Evolutionary conservation across 345 rosid genomes (phyloP), one percentile per base, ranked within the genome.

Genomic region (Linum usitatissimum): DNA sequence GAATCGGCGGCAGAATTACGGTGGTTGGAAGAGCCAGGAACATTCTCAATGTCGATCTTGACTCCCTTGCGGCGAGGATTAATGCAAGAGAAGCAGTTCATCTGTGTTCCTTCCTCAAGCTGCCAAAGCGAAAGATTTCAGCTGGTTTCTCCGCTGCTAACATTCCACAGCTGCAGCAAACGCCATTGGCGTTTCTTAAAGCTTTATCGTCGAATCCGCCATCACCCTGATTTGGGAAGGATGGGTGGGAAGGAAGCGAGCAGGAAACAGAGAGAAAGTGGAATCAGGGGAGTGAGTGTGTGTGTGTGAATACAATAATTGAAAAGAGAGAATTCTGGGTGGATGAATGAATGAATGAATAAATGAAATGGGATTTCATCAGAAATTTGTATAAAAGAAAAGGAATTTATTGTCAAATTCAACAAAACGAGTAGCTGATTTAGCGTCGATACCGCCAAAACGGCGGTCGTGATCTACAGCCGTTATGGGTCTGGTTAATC

Each of bases 21-120:
- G 51, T 70, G 81, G 13, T 79, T 64, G 67, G 55, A 72, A 54
- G 90, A 79, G 71, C 89, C 78, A 70, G 73, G 69, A 55, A 73
- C 81, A 57, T 66, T 79, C 51, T 87, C 96, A 71, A 79, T 68
- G 70, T 86, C 94, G 73, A 90, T 83, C 69, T 84, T 84, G 63
- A 18, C 73, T 60, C 78, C 96, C 12, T 81, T 83, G 14, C 77
- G 72, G 30, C 73, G 80, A 3, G 84, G 74, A 67, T 57, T 76
- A n/a, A 86, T 28, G 76, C 99, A 93, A 71, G 87, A 82, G 70
- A 90, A 93, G 75, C 97, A 93, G 71, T 86, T 77, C 99, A 87
- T 93, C 77, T 66, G 28, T 23, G 63, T 61, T 30, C 30, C 48
- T 40, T 40, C 7, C 48, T 40, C 13, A 12, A 40, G 13, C 48